Conservation (phyloP, 176 grass and related monocot genomes). For the Cocos nucifera region DNA sequence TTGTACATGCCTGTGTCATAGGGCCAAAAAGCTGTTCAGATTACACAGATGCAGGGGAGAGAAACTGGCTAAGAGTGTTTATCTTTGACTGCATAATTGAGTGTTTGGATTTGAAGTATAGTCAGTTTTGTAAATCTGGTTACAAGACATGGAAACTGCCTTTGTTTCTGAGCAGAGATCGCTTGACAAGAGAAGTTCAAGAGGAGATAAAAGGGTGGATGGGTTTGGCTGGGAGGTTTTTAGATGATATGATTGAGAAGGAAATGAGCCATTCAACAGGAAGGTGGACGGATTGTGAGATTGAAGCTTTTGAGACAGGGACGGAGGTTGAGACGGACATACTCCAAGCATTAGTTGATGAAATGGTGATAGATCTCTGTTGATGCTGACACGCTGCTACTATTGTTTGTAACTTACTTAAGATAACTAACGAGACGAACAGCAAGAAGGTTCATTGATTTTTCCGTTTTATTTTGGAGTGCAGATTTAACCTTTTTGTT, state of each 20-base stretch:
- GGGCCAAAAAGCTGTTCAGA: background rate
- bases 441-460: no score
- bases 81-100: slow-evolving; percentile 35
- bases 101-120: slow-evolving; percentile 39
- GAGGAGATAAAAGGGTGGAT: slow-evolving; percentile 31
- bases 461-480: no score
- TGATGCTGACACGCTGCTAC: no score
- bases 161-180: slow-evolving; percentile 32
- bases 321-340: slow-evolving; percentile 57
- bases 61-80: slow-evolving; percentile 11
- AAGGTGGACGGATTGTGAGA: slow-evolving; percentile 7
- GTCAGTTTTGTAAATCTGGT: slow-evolving; percentile 31
- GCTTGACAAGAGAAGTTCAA: slow-evolving; percentile 30
- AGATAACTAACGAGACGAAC: no score
- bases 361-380: slow-evolving; percentile 35
- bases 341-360: slow-evolving; percentile 39
- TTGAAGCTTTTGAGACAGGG: slow-evolving; percentile 36
- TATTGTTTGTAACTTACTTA: no score
- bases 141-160: slow-evolving; percentile 41
- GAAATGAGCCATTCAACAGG: slow-evolving; percentile 30
- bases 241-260: slow-evolving; percentile 32
- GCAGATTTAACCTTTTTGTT: no score
- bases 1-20: slow-evolving; percentile 12
- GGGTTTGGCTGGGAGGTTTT: slow-evolving; percentile 15
- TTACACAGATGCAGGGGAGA: slow-evolving; percentile 7